Evolutionary conservation across 192 early-diverging fungal genomes (phyloP).

Genomic region (Funneliformis geosporum): DNA sequence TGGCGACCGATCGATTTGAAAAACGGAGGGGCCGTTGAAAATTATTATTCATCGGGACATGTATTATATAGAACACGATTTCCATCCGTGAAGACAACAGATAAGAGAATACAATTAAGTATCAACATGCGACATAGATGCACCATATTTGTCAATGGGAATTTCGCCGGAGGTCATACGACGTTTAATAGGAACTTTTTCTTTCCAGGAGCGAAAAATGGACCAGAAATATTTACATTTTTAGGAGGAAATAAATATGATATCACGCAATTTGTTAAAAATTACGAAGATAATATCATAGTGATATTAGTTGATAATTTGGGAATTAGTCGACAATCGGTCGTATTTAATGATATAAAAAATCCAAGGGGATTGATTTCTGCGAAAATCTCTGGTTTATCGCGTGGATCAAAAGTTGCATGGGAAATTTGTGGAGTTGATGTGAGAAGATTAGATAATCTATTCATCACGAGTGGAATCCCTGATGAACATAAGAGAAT

Average conservation of each 20-base stretch:
- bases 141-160: conserved; percentile 70
- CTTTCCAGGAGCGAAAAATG: conserved; percentile 64
- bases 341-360: conserved; percentile 72
- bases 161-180: conserved; percentile 76
- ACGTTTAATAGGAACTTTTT: conserved; percentile 65
- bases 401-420: conserved; percentile 47
- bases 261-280: conserved; percentile 41
- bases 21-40: conserved; percentile 22
- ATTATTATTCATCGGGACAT: conserved; percentile 27
- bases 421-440: conserved; percentile 80
- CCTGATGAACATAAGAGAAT: conserved; percentile 61
- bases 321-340: conserved; percentile 70
- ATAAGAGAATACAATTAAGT: conserved; percentile 48
- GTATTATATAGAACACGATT: conserved; percentile 6
- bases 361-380: conserved; percentile 74
- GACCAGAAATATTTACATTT: conserved; percentile 62
- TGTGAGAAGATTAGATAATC: conserved; percentile 56
- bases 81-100: conserved; percentile 36
- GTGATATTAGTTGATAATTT: conserved; percentile 75
- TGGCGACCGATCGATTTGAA: conserved; percentile 36
- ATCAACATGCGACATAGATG: conserved; percentile 74
- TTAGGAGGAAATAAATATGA: conserved; percentile 63
- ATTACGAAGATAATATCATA: conserved; percentile 63
- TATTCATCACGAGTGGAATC: conserved; percentile 71
- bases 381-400: conserved; percentile 60